Base-by-base conservation (phyloP, 2,329 filamentous ascomycete species). In the Diaporthe citrichinensis region DNA sequence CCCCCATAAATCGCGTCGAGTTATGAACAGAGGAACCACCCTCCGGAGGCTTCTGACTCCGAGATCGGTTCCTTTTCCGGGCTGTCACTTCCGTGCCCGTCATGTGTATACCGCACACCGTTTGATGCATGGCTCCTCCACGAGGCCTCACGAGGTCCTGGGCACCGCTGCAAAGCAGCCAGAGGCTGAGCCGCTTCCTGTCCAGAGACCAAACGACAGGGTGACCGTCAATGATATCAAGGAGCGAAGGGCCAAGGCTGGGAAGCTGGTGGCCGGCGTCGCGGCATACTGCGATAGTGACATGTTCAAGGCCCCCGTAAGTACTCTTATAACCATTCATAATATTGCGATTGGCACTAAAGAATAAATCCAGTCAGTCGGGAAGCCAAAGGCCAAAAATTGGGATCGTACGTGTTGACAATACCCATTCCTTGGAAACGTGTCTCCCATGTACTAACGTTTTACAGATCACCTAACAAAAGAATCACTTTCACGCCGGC, bases 281-380 rank as follows among this genome's bases (percentile, higher is more conserved):
- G 96, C 96, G 44, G 94, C 95, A 14, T 89, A 90, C 69, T 93
- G 94, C 3, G 92, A 93, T 83, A 94, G 94, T 83, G 93, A 96
- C 80, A 92, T 94, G 87, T 98, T 97, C 85, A 97, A 97, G 85
- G 92, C 92, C 71, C 88, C 91, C 73, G 92, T 94, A 84, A 80
- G 90, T 81, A 34, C 36, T 25, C 25, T 8, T 15, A 58, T 3
- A 51, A 9, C 4, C 49, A 3, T 10, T 15, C 3, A 51, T 15
- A 12, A 28, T 28, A 1, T 1, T 23, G 12, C 15, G n/a, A 17
- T 36, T 10, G 31, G 14, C 23, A 53, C 53, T 68, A 36, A 39
- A 72, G 7, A 25, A 20, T n/a, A 7, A 36, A 1, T 76, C 72
- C 72, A 84, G 85, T 76, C 78, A 57, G 65, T 78, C 31, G 84